A percentile compares a stretch with the other conserved stretches of the same genome.
Conservation (phyloP, 169 alveolate genomes). For the Theileria luwenshuni region DNA sequence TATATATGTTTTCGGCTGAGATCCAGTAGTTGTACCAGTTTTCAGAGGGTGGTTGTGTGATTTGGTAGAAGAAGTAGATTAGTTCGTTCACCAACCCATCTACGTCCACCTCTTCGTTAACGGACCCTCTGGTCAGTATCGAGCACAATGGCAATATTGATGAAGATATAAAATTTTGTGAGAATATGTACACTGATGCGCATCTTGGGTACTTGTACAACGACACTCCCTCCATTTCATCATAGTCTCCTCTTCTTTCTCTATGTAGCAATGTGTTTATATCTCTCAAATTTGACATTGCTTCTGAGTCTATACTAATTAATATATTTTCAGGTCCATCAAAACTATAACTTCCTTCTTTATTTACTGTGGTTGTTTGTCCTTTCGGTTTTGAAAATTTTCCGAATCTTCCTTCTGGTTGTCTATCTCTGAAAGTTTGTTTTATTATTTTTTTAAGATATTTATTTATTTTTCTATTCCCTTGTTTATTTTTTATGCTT, state of each 20-base stretch:
- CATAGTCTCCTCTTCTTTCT: constrained; percentile 62
- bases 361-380: neutral
- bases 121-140: constrained; percentile 33
- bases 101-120: constrained; percentile 19
- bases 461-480: constrained; percentile 32
- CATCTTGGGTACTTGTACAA: constrained; percentile 59
- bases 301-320: constrained; percentile 44
- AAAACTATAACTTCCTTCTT: neutral
- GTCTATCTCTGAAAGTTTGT: constrained; percentile 48
- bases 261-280: constrained; percentile 51
- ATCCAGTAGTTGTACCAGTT: constrained; percentile 67
- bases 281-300: constrained; percentile 51
- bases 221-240: constrained; percentile 62
- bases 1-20: constrained; percentile 50
- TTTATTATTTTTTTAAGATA: constrained; percentile 55
- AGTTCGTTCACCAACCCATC: constrained; percentile 42
- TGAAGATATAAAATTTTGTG: constrained; percentile 26
- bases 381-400: constrained; percentile 9
- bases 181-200: constrained; percentile 48
- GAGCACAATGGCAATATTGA: constrained; percentile 57
- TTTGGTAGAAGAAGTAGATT: constrained; percentile 51
- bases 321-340: constrained; percentile 12
- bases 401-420: constrained; percentile 65
- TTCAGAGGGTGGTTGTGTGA: constrained; percentile 62
- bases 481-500: neutral